phyloP scores from a whole-genome alignment of 108 stramenopile genomes.

The Heterococcus sp. region DNA sequence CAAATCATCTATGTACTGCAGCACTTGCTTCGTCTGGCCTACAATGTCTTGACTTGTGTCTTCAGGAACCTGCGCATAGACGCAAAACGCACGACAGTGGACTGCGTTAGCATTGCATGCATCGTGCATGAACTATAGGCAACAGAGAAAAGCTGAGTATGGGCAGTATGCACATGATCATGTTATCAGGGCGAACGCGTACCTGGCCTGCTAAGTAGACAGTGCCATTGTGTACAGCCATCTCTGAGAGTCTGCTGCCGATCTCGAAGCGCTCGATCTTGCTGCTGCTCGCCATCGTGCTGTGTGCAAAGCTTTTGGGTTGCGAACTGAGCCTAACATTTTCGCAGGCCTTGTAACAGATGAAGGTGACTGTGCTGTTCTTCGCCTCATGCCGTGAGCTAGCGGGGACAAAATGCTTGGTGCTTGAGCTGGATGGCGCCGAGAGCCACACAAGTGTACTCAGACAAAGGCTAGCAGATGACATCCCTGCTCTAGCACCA shows the following conservation, averaged over 20 bases:
- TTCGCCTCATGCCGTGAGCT: constrained; percentile 34
- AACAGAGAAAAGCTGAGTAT: no score
- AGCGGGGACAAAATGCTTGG: constrained; percentile 24
- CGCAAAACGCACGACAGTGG: no score
- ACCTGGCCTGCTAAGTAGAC: background rate
- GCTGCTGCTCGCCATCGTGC: background rate
- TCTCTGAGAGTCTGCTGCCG: background rate
- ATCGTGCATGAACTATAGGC: no score
- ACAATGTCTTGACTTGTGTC: background rate
- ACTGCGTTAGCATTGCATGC: no score
- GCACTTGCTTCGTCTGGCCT: background rate
- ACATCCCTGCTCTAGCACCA: constrained; percentile 7
- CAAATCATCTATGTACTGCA: background rate
- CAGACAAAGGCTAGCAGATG: constrained; percentile 1
- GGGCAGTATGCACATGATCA: no score
- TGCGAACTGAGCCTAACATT: background rate
- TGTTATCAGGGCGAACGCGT: no score
- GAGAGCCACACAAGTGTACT: constrained; percentile 4
- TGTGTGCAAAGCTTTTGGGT: background rate
- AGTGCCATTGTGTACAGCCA: background rate
- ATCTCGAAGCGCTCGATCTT: background rate
- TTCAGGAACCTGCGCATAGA: background rate
- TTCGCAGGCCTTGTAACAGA: background rate
- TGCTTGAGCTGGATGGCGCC: constrained; percentile 7
- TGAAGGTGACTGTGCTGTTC: constrained; percentile 26